Evolutionary conservation across 2,329 filamentous ascomycete genomes (phyloP).

Genomic region (Tolypocladium ophioglossoides): DNA sequence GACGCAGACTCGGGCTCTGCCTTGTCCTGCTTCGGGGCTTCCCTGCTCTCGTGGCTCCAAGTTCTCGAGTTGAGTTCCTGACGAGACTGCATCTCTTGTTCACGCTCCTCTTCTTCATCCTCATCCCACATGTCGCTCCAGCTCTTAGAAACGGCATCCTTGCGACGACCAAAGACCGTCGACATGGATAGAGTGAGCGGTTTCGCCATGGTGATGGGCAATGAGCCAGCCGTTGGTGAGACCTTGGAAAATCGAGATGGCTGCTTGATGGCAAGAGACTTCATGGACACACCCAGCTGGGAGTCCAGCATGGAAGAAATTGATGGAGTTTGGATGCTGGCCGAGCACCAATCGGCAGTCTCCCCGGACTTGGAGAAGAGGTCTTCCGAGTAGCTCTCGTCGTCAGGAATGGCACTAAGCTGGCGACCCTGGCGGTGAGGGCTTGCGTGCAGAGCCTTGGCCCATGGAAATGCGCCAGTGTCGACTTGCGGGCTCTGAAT

Average conservation of each 20-base stretch:
- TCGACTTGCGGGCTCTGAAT: conserved; percentile 80
- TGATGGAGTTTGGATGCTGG: conserved; percentile 66
- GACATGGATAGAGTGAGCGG: conserved; percentile 63
- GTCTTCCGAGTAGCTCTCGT: conserved; percentile 72
- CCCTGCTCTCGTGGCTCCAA: conserved; percentile 67
- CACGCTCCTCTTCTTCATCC: conserved; percentile 66
- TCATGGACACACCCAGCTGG: conserved; percentile 69
- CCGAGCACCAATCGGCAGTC: conserved; percentile 67
- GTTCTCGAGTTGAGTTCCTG: conserved; percentile 63
- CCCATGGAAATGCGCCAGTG: conserved; percentile 85
- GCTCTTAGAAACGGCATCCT: conserved; percentile 84
- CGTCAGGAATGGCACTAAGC: conserved; percentile 76
- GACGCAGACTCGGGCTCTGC: conserved; percentile 9
- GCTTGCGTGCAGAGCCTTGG: conserved; percentile 73
- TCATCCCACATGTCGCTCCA: conserved; percentile 99
- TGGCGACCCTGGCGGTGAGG: conserved; percentile 62
- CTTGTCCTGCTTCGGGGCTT: conserved; percentile 10
- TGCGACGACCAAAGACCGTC: conserved; percentile 67
- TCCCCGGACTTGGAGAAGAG: conserved; percentile 71
- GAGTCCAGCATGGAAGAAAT: conserved; percentile 79
- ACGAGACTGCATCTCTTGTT: conserved; percentile 46
- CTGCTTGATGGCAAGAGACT: conserved; percentile 52
- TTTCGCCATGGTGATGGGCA: conserved; percentile 72
- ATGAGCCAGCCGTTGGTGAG: conserved; percentile 54
- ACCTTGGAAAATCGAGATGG: conserved; percentile 30